Evolutionary conservation across 2,329 filamentous ascomycete species (phyloP).

Genomic region (Chaetomium strumarium): DNA sequence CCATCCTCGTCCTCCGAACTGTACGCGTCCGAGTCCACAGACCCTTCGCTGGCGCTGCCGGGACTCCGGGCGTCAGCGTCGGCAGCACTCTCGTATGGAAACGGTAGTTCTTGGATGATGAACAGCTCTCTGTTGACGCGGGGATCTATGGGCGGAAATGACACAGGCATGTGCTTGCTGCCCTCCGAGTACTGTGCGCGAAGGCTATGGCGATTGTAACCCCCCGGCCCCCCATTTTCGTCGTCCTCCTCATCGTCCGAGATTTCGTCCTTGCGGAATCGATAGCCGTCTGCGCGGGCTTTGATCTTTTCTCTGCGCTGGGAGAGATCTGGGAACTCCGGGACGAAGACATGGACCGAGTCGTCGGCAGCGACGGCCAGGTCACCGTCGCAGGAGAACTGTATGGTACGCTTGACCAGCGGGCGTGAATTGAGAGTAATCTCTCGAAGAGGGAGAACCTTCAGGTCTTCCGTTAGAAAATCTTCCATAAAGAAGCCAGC

Average conservation of each 20-base stretch:
- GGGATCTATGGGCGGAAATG: conserved; percentile 34
- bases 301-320: conserved; percentile 11
- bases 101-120: conserved; percentile 31
- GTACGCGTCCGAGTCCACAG: conserved; percentile 27
- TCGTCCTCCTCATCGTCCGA: conserved; percentile 26
- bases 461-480: conserved; percentile 1
- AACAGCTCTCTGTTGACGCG: conserved; percentile 44
- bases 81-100: conserved; percentile 27
- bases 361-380: conserved; percentile 53
- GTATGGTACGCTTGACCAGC: conserved; percentile 33
- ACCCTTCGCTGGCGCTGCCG: conserved; percentile 17
- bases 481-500: not conserved
- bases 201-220: conserved; percentile 25
- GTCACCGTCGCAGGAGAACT: conserved; percentile 54
- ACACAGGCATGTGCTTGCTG: conserved; percentile 32
- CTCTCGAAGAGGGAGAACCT: conserved; percentile 43
- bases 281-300: not conserved
- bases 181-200: conserved; percentile 30
- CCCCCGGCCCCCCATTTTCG: conserved; percentile 6
- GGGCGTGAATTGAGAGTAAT: conserved; percentile 29
- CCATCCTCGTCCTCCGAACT: conserved; percentile 23
- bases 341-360: conserved; percentile 31
- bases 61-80: conserved; percentile 16
- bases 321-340: conserved; percentile 26
- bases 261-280: conserved; percentile 14